These are phyloP conservation scores for Cornus controversa DNA, from an alignment of 148 eudicot genomes.

Conservation along the genomic window DNA sequence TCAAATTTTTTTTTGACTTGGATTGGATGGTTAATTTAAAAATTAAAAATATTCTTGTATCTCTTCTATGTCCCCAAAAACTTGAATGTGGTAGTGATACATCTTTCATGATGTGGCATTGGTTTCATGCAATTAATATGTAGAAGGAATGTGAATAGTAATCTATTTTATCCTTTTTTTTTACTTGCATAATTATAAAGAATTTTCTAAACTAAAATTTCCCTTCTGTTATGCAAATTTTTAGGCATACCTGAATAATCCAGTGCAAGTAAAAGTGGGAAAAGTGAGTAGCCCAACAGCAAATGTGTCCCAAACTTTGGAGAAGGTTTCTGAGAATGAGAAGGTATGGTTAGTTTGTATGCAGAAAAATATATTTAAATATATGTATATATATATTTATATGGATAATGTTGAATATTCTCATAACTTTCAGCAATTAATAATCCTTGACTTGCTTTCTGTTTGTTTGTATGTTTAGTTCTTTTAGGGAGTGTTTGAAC, in stretches of 20 bases:
- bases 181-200: not conserved
- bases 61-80: not conserved
- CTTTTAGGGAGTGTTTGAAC: too few relatives aligned
- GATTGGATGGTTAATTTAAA: not conserved
- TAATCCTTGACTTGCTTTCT: too few relatives aligned
- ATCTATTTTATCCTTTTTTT: too few relatives aligned
- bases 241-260: conserved; percentile 48
- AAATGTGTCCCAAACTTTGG: conserved; percentile 47
- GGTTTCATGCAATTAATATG: conserved; percentile 4
- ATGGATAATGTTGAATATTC: not conserved
- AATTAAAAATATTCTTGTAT: not conserved
- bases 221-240: not conserved
- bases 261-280: conserved; percentile 58
- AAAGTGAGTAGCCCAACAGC: conserved; percentile 58
- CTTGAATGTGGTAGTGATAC: not conserved
- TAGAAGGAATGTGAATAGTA: not conserved
- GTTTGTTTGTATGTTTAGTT: too few relatives aligned
- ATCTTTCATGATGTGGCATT: not conserved
- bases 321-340: conserved; percentile 47
- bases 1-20: not conserved
- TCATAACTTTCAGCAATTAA: too few relatives aligned
- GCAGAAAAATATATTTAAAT: not conserved
- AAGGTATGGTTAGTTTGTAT: conserved; percentile 27
- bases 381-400: not conserved
- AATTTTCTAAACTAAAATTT: not conserved